Percentiles rank a stretch among this genome's conserved stretches.
Conservation (phyloP, 805 yeast genomes). For the Starmerella apis region DNA sequence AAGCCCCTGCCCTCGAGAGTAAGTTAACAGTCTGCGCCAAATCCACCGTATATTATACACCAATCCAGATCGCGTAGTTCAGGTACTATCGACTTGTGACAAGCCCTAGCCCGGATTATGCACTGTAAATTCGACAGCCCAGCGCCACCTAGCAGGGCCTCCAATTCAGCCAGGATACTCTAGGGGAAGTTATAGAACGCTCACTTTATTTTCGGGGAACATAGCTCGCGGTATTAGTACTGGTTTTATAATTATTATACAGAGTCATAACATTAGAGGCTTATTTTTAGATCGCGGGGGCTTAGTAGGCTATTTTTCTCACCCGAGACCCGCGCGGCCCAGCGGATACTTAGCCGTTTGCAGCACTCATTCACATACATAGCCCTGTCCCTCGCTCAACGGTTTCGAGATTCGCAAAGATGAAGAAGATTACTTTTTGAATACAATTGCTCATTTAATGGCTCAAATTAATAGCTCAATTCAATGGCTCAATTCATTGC, state of each 20-base stretch:
- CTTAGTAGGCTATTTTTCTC: neutral
- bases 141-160: neutral
- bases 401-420: conserved; percentile 1
- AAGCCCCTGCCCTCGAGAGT: conserved; percentile 3
- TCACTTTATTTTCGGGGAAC: too few relatives aligned
- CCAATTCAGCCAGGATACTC: neutral
- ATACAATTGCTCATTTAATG: neutral
- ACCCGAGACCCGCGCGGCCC: too few relatives aligned
- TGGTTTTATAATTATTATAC: neutral
- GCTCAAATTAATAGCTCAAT: too few relatives aligned
- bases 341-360: neutral
- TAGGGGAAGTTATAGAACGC: too few relatives aligned
- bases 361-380: neutral
- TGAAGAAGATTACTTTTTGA: neutral
- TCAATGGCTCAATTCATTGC: neutral
- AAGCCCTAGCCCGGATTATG: neutral
- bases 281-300: conserved; percentile 1
- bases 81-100: neutral
- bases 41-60: neutral
- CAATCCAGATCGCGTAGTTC: neutral
- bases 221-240: neutral
- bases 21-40: neutral
- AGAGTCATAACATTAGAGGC: neutral
- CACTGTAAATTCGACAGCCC: neutral
- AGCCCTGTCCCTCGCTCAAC: neutral